These are phyloP conservation scores for Acacia pycnantha DNA, from an alignment of 331 rosid species.

Conservation along the genomic window DNA sequence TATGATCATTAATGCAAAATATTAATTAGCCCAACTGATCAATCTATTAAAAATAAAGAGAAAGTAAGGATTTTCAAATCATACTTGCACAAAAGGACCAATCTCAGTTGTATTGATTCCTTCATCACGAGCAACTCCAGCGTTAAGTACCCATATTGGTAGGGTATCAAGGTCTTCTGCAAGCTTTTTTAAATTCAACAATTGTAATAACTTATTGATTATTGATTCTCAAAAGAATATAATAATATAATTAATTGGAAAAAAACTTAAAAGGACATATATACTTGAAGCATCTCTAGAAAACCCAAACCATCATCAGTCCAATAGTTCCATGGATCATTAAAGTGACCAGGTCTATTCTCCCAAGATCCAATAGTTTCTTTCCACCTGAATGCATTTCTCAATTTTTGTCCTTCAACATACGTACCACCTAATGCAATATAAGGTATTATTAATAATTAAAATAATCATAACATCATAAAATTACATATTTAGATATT, in stretches of 20 bases:
- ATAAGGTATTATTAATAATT: not conserved
- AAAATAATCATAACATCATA: not conserved
- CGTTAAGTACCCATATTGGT: slow-evolving; percentile 89
- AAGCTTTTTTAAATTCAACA: slow-evolving; percentile 42
- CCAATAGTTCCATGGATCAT: not conserved
- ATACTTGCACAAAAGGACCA: slow-evolving; percentile 26
- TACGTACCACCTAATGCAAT: not conserved
- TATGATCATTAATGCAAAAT: not conserved
- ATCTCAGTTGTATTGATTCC: slow-evolving; percentile 11
- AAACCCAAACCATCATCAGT: not conserved
- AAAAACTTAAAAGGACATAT: not conserved
- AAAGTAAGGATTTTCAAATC: not conserved
- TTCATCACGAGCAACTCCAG: slow-evolving; percentile 39
- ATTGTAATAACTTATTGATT: not conserved
- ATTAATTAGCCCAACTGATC: not conserved
- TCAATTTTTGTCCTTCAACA: not conserved
- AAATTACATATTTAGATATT: not conserved
- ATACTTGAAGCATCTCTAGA: not conserved
- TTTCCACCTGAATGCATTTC: not conserved
- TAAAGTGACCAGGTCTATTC: not conserved
- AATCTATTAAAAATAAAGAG: not conserved
- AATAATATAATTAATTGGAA: not conserved
- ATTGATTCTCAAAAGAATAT: not conserved
- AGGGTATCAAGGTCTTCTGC: slow-evolving; percentile 73
- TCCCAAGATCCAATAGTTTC: not conserved